Evolutionary conservation across 1,139 yeast genomes (phyloP).

Genomic region (Candida pseudocylindracea): DNA sequence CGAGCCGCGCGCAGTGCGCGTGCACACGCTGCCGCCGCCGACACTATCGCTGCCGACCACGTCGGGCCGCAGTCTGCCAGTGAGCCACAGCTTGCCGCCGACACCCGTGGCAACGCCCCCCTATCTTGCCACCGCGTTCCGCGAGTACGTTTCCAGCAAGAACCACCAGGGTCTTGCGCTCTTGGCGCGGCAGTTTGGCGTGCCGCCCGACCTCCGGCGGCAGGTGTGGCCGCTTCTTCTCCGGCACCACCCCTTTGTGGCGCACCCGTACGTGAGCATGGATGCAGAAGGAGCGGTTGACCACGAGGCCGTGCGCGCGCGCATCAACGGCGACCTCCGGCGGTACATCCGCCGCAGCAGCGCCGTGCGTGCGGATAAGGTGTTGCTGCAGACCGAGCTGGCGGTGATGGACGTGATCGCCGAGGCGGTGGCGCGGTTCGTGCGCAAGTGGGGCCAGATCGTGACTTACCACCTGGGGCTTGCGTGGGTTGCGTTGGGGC

Average conservation of each 20-base stretch:
- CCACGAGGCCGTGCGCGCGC: conserved; percentile 5
- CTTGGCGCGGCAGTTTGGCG: conserved; percentile 63
- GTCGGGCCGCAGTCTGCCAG: no score
- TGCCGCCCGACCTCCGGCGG: conserved; percentile 65
- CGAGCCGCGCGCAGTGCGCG: no score
- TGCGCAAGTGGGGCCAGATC: conserved; percentile 57
- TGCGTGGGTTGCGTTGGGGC: conserved; percentile 70
- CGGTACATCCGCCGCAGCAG: conserved; percentile 20
- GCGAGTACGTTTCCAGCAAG: conserved; percentile 19
- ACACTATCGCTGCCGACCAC: no score
- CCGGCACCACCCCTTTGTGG: conserved; percentile 68
- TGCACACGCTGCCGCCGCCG: no score
- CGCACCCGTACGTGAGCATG: conserved; percentile 48
- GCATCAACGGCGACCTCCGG: conserved; percentile 25
- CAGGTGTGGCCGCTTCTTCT: conserved; percentile 71
- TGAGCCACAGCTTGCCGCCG: no score
- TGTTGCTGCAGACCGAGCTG: conserved; percentile 18
- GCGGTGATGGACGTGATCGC: conserved; percentile 36
- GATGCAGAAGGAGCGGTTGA: conserved; percentile 11
- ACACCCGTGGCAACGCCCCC: neutral
- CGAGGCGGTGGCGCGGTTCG: conserved; percentile 37
- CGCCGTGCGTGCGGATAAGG: conserved; percentile 3
- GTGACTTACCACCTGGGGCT: conserved; percentile 65
- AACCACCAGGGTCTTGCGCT: conserved; percentile 54
- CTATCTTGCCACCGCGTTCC: conserved; percentile 12